Evolutionary conservation across 495 filamentous ascomycete species (phyloP).

Genomic region (Neurospora sp.): DNA sequence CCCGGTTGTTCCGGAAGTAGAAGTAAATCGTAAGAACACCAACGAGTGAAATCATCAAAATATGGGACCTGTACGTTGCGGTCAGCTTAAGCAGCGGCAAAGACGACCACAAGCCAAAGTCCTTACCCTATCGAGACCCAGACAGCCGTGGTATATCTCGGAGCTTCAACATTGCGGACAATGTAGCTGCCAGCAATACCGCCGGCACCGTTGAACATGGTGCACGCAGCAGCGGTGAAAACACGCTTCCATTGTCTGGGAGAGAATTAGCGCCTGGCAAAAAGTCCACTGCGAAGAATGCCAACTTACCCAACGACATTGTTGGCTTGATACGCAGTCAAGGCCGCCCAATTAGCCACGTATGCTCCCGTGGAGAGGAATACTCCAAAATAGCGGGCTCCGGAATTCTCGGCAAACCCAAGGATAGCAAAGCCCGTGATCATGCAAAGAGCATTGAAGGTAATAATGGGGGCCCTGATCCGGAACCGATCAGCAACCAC

Average conservation of each 20-base stretch:
- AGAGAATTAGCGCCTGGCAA: background rate
- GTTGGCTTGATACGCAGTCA: conserved; percentile 63
- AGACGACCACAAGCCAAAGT: background rate
- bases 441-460: conserved; percentile 63
- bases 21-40: conserved; percentile 52
- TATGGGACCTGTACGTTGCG: conserved; percentile 34
- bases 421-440: conserved; percentile 66
- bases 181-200: conserved; percentile 72
- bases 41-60: conserved; percentile 55
- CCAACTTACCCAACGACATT: conserved; percentile 45
- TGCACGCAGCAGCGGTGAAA: conserved; percentile 57
- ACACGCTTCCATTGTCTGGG: conserved; percentile 64
- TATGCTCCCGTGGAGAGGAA: conserved; percentile 72
- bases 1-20: conserved; percentile 42
- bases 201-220: conserved; percentile 63
- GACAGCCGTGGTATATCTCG: conserved; percentile 57
- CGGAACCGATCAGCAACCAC: conserved; percentile 54
- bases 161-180: conserved; percentile 56
- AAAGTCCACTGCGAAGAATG: background rate
- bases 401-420: conserved; percentile 56
- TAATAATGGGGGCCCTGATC: conserved; percentile 57
- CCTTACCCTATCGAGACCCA: conserved; percentile 58
- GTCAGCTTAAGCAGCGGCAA: background rate
- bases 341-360: conserved; percentile 68
- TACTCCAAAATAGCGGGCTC: conserved; percentile 62